These are phyloP conservation scores for Aureobasidium sp. DNA, from an alignment of 2,329 filamentous ascomycete genomes.

Conservation along the genomic window DNA sequence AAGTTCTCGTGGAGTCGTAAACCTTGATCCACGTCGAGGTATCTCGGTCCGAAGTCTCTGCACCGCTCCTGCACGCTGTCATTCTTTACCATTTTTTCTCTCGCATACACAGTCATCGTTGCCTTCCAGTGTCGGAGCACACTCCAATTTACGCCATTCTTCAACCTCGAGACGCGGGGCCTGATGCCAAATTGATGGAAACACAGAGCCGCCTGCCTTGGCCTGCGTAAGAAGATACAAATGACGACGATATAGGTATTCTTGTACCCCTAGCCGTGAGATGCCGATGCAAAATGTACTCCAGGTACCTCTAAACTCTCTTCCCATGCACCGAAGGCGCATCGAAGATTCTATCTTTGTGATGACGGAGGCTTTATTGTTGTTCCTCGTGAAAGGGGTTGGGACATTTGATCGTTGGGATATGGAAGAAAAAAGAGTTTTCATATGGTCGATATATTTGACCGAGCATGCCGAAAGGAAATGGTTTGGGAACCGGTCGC, in stretches of 20 bases:
- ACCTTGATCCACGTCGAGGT: not conserved
- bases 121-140: not conserved
- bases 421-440: not conserved
- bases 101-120: not conserved
- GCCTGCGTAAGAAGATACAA: not conserved
- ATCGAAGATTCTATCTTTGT: not conserved
- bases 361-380: not conserved
- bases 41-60: slow-evolving; percentile 1
- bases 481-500: not conserved
- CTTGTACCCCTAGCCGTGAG: not conserved
- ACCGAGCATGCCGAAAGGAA: not conserved
- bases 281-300: not conserved
- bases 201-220: not conserved
- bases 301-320: not conserved
- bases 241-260: not conserved
- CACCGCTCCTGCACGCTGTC: no score
- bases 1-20: not conserved
- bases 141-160: not conserved
- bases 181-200: not conserved
- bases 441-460: not conserved
- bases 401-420: slow-evolving; percentile 4
- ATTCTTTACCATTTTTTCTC: not conserved
- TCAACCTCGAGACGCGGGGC: not conserved
- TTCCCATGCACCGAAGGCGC: not conserved
- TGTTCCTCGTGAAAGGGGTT: not conserved